Base-by-base conservation (phyloP, 495 filamentous ascomycete genomes). In the Penicillium pulvis region DNA sequence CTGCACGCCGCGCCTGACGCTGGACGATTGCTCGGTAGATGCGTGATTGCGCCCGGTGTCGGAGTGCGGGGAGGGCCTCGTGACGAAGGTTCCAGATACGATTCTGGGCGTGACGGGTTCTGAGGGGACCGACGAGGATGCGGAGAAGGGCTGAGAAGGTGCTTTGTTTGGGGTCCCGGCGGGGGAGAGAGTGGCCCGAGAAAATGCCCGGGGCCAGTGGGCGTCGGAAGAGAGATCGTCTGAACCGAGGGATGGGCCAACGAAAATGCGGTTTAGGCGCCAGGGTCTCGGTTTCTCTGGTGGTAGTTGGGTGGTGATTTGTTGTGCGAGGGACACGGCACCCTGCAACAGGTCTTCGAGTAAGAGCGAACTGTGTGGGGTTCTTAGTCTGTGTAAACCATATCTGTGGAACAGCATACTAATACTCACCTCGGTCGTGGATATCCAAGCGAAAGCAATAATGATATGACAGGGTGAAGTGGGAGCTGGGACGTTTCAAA, bases 11-110 rank as follows among this genome's bases (percentile, higher is more conserved):
- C 41, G 75, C 78, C 71, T 91, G 86, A 17, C 83, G 78, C 57
- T 80, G 76, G 64, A 93, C 70, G 45, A 95, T 80, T 63, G 87
- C 90, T 16, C 79, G 77, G 71, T 92, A 93, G 53, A 96, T 82
- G 53, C 86, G 81, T 51, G 88, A 85, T 66, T 94, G 90, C 4
- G 89, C 75, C 28, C 83, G 81, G 62, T 83, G 82, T 57, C 84
- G 86, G 59, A 90, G 83, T 45, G 80, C 76, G 42, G 90, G 87
- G 36, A 95, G 72, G n/a, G 81, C 87, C 61, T 90, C 84, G 81
- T 88, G 81, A 51, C 85, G 88, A 71, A 96, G 81, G 50, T 78
- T 75, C 59, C 85, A 81, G 39, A 93, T 77, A 36, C 78, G 81
- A 31, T 82, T 81, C 61, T 85, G 84, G 59, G 85, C 80, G 39